Evolutionary conservation across 441 rosid genomes (phyloP), one percentile per base, ranked within the genome.

Genomic region (Viola pubescens): DNA sequence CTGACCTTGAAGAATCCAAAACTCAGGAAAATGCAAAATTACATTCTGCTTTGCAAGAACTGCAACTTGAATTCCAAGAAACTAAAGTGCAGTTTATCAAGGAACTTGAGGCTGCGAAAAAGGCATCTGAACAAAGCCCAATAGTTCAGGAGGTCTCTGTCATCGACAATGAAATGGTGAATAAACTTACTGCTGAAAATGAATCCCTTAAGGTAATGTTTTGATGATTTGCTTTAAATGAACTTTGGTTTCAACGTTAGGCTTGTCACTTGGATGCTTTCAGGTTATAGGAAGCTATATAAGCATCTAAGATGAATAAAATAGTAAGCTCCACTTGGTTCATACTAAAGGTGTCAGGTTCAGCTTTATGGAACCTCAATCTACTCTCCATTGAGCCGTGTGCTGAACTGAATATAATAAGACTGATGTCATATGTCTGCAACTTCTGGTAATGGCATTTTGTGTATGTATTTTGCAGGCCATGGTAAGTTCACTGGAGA

Each of bases 151-250:
- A 59, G 40, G 73, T 54, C 69, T 81, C 82, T 19, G 79, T 79
- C 45, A 61, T 74, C 70, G 84, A 87, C 62, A 70, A 76, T 34
- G 90, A 77, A 58, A n/a, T 76, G 64, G 67, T 79, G 72, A 71
- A 80, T 61, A 82, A 81, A 69, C 87, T 88, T 63, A 60, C 83
- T 39, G 79, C 84, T 57, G 97, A 90, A 76, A 94, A 85, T 76
- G 89, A 94, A 77, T 71, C 75, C 59, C 89, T 94, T 60, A 85
- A 83, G 95, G 99, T 86, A 64, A 67, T 64, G 61, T 40, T 62
- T 49, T 44, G 34, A 16, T 38, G 10, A 58, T 55, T 68, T 51
- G 52, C 63, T 66, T 75, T 37, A n/a, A 53, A 61, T 69, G 53
- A 41, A 46, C 42, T 9, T 58, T 47, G 19, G 39, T 7, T 39